A percentile compares a stretch with the other conserved stretches of the same genome.
Conservation (phyloP, 2,329 filamentous ascomycete species). For the Aureobasidium sp. region DNA sequence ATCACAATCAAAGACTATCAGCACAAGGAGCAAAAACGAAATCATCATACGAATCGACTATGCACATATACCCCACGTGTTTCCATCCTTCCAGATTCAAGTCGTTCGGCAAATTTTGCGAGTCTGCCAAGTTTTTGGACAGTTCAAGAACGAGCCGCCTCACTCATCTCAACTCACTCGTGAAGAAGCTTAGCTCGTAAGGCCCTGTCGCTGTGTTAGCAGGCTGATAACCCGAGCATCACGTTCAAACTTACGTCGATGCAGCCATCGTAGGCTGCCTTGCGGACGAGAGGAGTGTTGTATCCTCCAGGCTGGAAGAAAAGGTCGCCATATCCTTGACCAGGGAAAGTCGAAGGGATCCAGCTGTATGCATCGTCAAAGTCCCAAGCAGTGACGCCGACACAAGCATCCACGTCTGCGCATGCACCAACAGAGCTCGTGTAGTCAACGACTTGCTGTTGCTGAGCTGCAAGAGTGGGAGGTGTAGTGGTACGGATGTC, state of each 20-base stretch:
- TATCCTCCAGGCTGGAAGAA: constrained; percentile 21
- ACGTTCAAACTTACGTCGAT: neutral
- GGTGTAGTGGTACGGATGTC: constrained; percentile 49
- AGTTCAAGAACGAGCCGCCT: neutral
- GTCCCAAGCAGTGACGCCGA: constrained; percentile 37
- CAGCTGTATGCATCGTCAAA: constrained; percentile 36
- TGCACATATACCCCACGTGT: constrained; percentile 3
- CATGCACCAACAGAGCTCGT: constrained; percentile 32
- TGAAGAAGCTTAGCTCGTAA: neutral
- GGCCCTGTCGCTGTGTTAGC: neutral
- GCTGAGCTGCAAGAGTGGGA: constrained; percentile 37
- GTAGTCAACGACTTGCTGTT: constrained; percentile 46
- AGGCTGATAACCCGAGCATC: neutral
- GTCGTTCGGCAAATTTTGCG: neutral
- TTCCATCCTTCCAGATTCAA: neutral
- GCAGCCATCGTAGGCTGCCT: constrained; percentile 16
- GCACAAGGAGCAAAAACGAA: neutral
- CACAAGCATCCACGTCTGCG: constrained; percentile 30
- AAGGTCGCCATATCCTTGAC: constrained; percentile 31
- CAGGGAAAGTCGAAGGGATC: constrained; percentile 34
- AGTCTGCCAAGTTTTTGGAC: neutral
- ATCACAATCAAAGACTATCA: neutral
- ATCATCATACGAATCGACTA: neutral
- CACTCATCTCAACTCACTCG: too few species aligned
- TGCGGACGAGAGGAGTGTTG: constrained; percentile 20